These are phyloP conservation scores for Penicillium sp. DNA, from an alignment of 2,329 filamentous ascomycete genomes.

Conservation along the genomic window DNA sequence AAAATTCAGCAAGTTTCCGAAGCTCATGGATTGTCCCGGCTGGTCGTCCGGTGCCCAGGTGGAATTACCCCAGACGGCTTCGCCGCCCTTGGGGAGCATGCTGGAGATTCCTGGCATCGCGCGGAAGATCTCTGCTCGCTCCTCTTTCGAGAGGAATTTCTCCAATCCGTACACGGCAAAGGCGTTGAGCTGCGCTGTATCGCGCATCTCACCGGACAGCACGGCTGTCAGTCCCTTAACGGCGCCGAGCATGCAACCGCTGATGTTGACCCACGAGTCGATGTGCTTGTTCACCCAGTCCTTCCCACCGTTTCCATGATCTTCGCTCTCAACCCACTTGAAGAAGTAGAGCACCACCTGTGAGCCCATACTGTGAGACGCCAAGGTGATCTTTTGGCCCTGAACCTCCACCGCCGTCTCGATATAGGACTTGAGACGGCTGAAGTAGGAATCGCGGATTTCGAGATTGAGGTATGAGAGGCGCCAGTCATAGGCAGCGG, in stretches of 20 bases:
- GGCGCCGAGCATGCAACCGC: slow-evolving; percentile 95
- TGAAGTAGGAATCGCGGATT: slow-evolving; percentile 90
- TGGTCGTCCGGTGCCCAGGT: slow-evolving; percentile 87
- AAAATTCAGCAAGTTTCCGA: slow-evolving; percentile 85
- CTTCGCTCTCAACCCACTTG: slow-evolving; percentile 79
- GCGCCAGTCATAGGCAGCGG: slow-evolving; percentile 85
- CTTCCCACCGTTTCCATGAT: slow-evolving; percentile 77
- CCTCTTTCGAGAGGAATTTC: slow-evolving; percentile 88
- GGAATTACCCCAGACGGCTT: slow-evolving; percentile 90
- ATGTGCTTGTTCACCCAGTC: slow-evolving; percentile 89
- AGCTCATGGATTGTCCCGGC: slow-evolving; percentile 73
- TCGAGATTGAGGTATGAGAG: slow-evolving; percentile 90
- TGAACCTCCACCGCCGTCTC: slow-evolving; percentile 77
- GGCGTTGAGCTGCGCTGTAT: slow-evolving; percentile 93
- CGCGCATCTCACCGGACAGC: slow-evolving; percentile 95
- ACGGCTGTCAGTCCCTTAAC: slow-evolving; percentile 89
- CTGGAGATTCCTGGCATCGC: slow-evolving; percentile 96
- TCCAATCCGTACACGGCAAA: slow-evolving; percentile 97
- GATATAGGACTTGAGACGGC: slow-evolving; percentile 84
- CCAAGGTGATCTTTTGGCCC: slow-evolving; percentile 78
- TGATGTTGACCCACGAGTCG: slow-evolving; percentile 97
- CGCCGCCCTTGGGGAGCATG: slow-evolving; percentile 93
- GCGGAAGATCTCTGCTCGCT: slow-evolving; percentile 90
- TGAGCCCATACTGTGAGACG: slow-evolving; percentile 97
- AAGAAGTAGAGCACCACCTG: slow-evolving; percentile 86